Base-by-base conservation (phyloP, 805 yeast genomes). In the Wickerhamiella azyma region DNA sequence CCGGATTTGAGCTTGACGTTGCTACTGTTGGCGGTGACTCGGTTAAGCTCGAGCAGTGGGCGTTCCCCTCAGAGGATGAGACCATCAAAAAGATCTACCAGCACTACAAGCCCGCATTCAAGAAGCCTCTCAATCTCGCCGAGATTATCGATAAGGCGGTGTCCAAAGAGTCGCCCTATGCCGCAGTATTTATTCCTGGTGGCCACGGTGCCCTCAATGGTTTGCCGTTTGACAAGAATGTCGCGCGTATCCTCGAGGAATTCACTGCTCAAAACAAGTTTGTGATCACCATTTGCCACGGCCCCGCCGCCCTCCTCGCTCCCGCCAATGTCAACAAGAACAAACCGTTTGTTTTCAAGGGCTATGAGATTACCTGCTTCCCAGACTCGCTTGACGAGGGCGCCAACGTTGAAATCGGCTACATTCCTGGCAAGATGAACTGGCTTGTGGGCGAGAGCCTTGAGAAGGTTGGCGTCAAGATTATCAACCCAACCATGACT, bases 331-430 rank as follows among this genome's bases (percentile, higher is more conserved):
- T 36, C n/a, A 2, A 18, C 24, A 18, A 18, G 13, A 3, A 10
- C n/a, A 36, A 19, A 13, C 13, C 21, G 5, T 18, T 9, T 9
- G 24, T 24, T 5, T 36, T 36, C n/a, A 19, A 36, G 38, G 38
- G 38, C 38, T 18, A 18, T 14, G n/a, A 17, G 21, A 18, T 17
- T 14, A 19, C 38, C 13, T 17, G 21, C 26, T 36, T 36, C 24
- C 38, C 38, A n/a, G 38, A 36, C 26, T 36, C 38, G 26, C 26
- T 36, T 5, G 38, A 36, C 24, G 21, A 16, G 38, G 38, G 38
- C 26, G 24, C 38, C 21, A 36, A 36, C 24, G 17, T 36, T 16
- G 38, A 36, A 3, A 36, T 36, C 17, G 38, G 38, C 24, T 36
- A 36, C 26, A 36, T 36, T 14, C 38, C 38, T 14, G 13, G 13